Percentiles rank a stretch among this genome's conserved stretches.
phyloP scores from a whole-genome alignment of 2,329 filamentous ascomycete genomes.

The Podosphaera xanthii region DNA sequence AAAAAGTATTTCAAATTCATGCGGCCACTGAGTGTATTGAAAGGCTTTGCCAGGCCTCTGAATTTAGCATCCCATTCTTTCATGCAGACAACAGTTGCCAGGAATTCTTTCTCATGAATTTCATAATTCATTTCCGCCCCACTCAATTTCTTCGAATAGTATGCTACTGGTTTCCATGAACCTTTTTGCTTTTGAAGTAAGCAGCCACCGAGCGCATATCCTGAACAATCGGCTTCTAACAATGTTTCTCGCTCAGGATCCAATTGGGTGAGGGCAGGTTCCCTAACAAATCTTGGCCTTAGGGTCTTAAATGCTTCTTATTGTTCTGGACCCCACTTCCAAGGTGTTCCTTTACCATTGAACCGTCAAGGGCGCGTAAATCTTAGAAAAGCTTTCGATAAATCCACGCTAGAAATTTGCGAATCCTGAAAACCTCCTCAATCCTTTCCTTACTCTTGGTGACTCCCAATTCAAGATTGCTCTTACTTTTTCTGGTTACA shows the following conservation, averaged over 20 bases:
- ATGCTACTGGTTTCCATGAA: background rate
- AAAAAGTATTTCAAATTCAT: conserved; percentile 1
- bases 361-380: background rate
- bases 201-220: background rate
- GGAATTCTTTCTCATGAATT: too few species aligned
- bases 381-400: background rate
- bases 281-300: background rate
- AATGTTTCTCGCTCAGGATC: background rate
- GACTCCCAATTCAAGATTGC: background rate
- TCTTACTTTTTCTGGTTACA: background rate
- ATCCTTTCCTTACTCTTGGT: background rate
- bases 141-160: background rate
- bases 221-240: too few species aligned
- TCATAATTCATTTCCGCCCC: too few species aligned
- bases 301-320: background rate
- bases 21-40: background rate
- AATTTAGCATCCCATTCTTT: conserved; percentile 1
- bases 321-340: background rate
- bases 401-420: background rate
- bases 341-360: background rate
- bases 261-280: background rate
- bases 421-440: background rate
- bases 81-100: background rate
- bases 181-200: background rate
- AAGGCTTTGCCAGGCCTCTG: background rate